Base-by-base conservation (phyloP, 768 basidiomycete genomes). In the Russula lepida region DNA sequence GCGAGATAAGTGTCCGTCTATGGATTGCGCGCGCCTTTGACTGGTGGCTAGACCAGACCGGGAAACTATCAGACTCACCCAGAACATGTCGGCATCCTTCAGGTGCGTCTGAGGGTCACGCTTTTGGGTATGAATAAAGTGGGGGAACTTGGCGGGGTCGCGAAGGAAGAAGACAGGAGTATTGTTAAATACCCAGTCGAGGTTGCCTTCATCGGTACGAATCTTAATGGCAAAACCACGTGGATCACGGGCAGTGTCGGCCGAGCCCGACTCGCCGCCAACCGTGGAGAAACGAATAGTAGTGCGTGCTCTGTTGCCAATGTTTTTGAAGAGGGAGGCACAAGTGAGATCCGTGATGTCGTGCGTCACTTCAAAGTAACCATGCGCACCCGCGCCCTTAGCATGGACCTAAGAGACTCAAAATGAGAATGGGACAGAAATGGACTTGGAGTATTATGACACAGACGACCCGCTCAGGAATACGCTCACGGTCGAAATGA, bases 261-360 rank as follows among this genome's bases (percentile, higher is more conserved):
- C 85, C 53, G 89, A 91, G 17, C 95, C 95, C 39, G 79, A 77
- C 67, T 92, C 89, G 56, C 95, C 95, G 65, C 86, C 86, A 56
- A 98, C 95, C 15, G 95, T 98, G 48, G 91, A 93, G 83, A 97
- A 98, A 49, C 95, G 86, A 43, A 84, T 82, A 56, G 92, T 95
- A 9, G 83, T 74, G 33, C 81, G 83, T 56, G 85, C 84, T 74
- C 87, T 78, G 75, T 84, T 83, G 64, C 86, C 83, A 50, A 84
- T 77, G 51, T 79, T 77, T 37, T 78, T 80, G 73, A 95, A 81
- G 64, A 92, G 74, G 33, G 77, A 69, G 59, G 88, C 84, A 60
- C 82, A 85, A 47, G 92, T 88, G 68, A 93, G 76, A 68, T 95
- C 93, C 60, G 83, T 83, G 70, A 95, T 80, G 63, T 88, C 82